A percentile compares a stretch with the other conserved stretches of the same genome.
Conservation (phyloP, 805 yeast species). For the Wickerhamiella vanderwaltii region DNA sequence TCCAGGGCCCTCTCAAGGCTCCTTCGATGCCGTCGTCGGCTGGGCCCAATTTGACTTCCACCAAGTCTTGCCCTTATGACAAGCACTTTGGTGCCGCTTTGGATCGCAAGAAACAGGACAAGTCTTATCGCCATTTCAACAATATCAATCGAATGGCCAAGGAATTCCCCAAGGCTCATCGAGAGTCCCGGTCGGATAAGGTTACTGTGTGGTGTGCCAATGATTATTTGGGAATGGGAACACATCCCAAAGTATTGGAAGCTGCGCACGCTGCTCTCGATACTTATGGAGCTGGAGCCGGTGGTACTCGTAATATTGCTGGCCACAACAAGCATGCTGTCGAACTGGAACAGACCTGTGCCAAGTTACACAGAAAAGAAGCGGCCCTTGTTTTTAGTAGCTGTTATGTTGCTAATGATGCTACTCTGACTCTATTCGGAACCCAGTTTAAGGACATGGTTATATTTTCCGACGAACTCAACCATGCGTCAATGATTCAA, state of each 20-base stretch:
- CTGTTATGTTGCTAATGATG: constrained; percentile 95
- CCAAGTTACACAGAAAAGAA: constrained; percentile 85
- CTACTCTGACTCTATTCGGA: constrained; percentile 81
- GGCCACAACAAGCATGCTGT: constrained; percentile 93
- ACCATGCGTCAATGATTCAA: constrained; percentile 96
- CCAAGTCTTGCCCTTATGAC: constrained; percentile 32
- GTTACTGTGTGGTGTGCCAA: constrained; percentile 99
- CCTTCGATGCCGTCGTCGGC: constrained; percentile 18
- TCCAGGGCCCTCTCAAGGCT: too few relatives aligned
- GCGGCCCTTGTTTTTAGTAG: constrained; percentile 92
- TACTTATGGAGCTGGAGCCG: constrained; percentile 96
- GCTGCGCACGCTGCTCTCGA: constrained; percentile 72
- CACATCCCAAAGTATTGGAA: constrained; percentile 55
- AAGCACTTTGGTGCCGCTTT: constrained; percentile 59
- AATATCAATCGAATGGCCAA: constrained; percentile 91
- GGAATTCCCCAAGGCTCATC: constrained; percentile 89
- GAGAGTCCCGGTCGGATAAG: constrained; percentile 58
- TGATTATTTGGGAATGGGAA: constrained; percentile 93
- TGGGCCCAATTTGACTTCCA: constrained; percentile 29
- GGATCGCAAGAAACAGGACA: constrained; percentile 65
- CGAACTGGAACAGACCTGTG: constrained; percentile 70
- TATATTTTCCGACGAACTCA: constrained; percentile 81
- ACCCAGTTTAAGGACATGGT: constrained; percentile 82
- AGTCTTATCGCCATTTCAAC: constrained; percentile 91
- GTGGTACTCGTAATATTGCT: constrained; percentile 98